Conservation (phyloP, 768 basidiomycete genomes). For the Suillus spraguei region DNA sequence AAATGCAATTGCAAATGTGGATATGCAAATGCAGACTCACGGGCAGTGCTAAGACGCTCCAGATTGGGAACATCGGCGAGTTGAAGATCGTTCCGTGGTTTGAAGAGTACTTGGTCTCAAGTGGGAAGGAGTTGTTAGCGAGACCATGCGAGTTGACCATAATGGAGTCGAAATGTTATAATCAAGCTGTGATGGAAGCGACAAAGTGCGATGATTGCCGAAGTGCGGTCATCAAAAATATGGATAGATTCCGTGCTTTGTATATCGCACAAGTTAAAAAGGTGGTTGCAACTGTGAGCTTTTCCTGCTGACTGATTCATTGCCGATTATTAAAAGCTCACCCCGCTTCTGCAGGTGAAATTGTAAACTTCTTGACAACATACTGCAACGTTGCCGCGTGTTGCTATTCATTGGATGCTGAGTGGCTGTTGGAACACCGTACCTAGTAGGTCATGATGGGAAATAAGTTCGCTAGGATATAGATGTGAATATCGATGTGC, state of each 20-base stretch:
- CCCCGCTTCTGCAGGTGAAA: conserved; percentile 4
- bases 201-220: background rate
- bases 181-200: background rate
- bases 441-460: background rate
- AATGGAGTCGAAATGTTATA: background rate
- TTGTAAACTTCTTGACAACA: background rate
- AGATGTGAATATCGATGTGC: background rate
- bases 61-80: background rate
- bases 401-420: background rate
- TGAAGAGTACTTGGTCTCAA: background rate
- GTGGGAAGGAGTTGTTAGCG: conserved; percentile 2
- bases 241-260: conserved; percentile 2
- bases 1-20: no score
- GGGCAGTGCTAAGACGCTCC: background rate
- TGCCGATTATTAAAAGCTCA: conserved; percentile 12
- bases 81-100: conserved; percentile 2
- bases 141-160: conserved; percentile 11
- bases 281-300: conserved; percentile 13
- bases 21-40: no score
- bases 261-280: conserved; percentile 7
- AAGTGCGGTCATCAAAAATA: background rate
- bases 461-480: background rate
- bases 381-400: background rate
- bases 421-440: no score
- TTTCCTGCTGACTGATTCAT: background rate